Conservation (phyloP, 352 stramenopile genomes). For the Phytophthora gonapodyides region DNA sequence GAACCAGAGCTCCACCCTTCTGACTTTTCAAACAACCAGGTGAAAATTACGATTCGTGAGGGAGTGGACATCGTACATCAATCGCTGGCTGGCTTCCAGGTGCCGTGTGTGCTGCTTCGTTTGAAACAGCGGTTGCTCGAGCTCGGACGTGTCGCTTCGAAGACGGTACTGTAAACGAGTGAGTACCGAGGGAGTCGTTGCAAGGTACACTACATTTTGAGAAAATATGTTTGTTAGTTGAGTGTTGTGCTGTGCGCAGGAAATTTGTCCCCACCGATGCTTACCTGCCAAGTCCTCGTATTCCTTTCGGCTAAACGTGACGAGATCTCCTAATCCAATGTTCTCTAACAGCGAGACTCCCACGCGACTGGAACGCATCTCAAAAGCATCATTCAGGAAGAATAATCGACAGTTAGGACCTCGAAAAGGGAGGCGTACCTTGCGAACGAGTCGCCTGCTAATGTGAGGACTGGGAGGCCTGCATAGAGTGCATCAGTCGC, state of each 20-base stretch:
- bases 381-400: neutral
- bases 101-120: slow-evolving; percentile 40
- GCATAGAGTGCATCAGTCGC: slow-evolving; percentile 88
- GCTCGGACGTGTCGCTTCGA: slow-evolving; percentile 17
- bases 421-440: slow-evolving; percentile 29
- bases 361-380: slow-evolving; percentile 41
- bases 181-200: slow-evolving; percentile 27
- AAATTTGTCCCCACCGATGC: neutral
- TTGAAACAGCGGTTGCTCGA: slow-evolving; percentile 38
- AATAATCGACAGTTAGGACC: neutral
- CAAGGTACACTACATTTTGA: slow-evolving; percentile 38
- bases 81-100: slow-evolving; percentile 47
- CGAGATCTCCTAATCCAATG: slow-evolving; percentile 35
- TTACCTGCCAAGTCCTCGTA: slow-evolving; percentile 60
- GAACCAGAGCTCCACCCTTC: neutral
- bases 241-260: neutral
- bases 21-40: slow-evolving; percentile 30
- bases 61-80: slow-evolving; percentile 41
- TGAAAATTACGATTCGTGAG: slow-evolving; percentile 35
- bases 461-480: slow-evolving; percentile 88
- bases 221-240: slow-evolving; percentile 10
- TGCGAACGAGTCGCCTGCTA: slow-evolving; percentile 68
- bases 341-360: slow-evolving; percentile 55
- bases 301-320: slow-evolving; percentile 51
- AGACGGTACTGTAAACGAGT: slow-evolving; percentile 26